Evolutionary conservation across 805 yeast species (phyloP).

Genomic region (Candida wancherniae): DNA sequence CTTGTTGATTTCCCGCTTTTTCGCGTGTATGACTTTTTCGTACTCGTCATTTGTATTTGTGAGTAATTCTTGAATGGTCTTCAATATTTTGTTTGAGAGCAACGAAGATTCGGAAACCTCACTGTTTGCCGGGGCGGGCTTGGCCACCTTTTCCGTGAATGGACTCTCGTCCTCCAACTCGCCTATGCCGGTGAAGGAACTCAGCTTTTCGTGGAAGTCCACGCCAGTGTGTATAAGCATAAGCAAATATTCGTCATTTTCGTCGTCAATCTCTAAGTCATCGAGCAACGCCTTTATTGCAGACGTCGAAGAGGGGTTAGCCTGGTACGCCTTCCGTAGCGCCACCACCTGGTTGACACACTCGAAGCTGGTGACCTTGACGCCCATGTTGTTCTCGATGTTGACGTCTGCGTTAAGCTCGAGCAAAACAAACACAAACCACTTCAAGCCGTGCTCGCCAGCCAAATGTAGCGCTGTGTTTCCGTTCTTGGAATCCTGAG

Average conservation of each 20-base stretch:
- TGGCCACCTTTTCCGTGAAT: neutral
- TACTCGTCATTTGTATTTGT: conserved; percentile 35
- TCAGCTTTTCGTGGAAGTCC: conserved; percentile 27
- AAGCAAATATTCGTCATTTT: conserved; percentile 24
- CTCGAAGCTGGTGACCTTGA: conserved; percentile 84
- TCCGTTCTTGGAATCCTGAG: conserved; percentile 33
- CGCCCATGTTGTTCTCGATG: conserved; percentile 78
- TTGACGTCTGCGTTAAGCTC: conserved; percentile 47
- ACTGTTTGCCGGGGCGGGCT: conserved; percentile 8
- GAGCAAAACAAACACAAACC: conserved; percentile 34
- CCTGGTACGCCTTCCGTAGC: conserved; percentile 12
- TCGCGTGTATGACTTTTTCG: conserved; percentile 32
- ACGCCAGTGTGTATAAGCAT: conserved; percentile 32
- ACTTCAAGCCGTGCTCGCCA: conserved; percentile 33
- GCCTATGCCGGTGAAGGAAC: conserved; percentile 11
- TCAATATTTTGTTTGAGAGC: conserved; percentile 31
- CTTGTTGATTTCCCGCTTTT: conserved; percentile 30
- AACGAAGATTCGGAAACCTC: conserved; percentile 12
- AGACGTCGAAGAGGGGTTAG: conserved; percentile 8
- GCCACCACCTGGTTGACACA: conserved; percentile 42
- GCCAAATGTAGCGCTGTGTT: conserved; percentile 40
- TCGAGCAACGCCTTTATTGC: conserved; percentile 10
- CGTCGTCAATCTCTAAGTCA: conserved; percentile 10
- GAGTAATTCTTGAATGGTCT: conserved; percentile 36
- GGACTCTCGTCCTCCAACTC: conserved; percentile 8